phyloP scores from a whole-genome alignment of 2,329 filamentous ascomycete species.

The Cladosporium velox region DNA sequence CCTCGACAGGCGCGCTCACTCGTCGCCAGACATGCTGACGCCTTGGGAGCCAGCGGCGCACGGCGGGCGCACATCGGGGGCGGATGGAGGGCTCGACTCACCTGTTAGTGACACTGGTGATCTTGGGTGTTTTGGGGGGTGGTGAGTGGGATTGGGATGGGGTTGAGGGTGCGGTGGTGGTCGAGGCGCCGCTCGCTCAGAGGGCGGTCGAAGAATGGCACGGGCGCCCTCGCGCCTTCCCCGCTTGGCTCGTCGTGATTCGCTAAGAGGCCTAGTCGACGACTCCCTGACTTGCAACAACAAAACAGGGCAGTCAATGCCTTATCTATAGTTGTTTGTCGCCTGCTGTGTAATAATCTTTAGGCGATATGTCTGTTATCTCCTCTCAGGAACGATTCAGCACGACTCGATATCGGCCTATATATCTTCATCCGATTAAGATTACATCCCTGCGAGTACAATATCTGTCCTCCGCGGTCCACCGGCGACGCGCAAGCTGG shows the following conservation, averaged over 20 bases:
- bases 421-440: not conserved
- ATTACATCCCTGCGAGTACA: too few relatives aligned
- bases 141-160: constrained; percentile 11
- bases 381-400: not conserved
- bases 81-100: constrained; percentile 6
- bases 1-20: constrained; percentile 18
- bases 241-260: constrained; percentile 12
- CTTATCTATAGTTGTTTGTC: not conserved
- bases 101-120: constrained; percentile 14
- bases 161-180: constrained; percentile 12
- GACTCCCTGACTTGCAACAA: not conserved
- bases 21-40: constrained; percentile 2
- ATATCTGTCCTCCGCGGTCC: not conserved
- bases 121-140: constrained; percentile 4
- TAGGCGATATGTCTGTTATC: not conserved
- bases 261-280: not conserved
- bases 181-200: constrained; percentile 16
- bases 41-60: not conserved
- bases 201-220: constrained; percentile 1
- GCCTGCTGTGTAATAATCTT: not conserved
- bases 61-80: not conserved
- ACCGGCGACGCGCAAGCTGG: not conserved
- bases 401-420: not conserved
- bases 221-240: not conserved
- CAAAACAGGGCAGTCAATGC: constrained; percentile 1